Evolutionary conservation across 208 protist species (phyloP), one percentile per base, ranked within the genome.

Genomic region (Phytomonas francai): DNA sequence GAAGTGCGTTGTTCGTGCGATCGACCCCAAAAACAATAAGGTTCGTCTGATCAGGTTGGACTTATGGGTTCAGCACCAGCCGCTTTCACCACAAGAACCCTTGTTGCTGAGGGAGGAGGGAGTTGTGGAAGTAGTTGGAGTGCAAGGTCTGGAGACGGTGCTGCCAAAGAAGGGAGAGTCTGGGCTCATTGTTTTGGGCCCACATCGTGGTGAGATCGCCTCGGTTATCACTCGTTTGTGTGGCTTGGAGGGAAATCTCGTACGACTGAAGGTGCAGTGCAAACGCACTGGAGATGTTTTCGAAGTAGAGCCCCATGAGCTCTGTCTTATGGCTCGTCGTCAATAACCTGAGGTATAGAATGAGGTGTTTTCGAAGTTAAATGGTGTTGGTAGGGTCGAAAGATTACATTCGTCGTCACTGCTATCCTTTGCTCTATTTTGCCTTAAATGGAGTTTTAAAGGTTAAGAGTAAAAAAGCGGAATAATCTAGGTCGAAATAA

Each of bases 81-180:
- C 1, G 33, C 19, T 16, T 31, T 66, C 8, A 34, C 42, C n/a
- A 27, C n/a, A 7, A 54, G n/a, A 9, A 14, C 14, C 39, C 2
- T 49, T 49, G 14, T 2, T 19, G 39, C 39, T 19, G 39, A 19
- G 30, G 5, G 56, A 60, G 11, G n/a, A 56, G 0, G 79, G 79
- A 8, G 71, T 78, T n/a, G 57, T 92, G 22, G 85, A 95, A 49
- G 62, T 93, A 64, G 61, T 85, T 14, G 85, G 86, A 0, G 70
- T 78, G 33, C 83, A 79, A 16, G 83, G 78, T 4, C 54, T 95
- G 29, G 84, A 91, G 70, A 92, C 86, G 16, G 81, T 95, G 12
- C 71, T 93, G 45, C 89, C 89, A 4, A 84, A 83, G 68, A 80
- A 85, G 62, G 81, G 81, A 1, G 80, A 80, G 12, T 45, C 63